Percentiles rank a stretch among this genome's conserved stretches.
phyloP scores from a whole-genome alignment of 2,329 filamentous ascomycete genomes.

The Emmonsiellopsis sp. region DNA sequence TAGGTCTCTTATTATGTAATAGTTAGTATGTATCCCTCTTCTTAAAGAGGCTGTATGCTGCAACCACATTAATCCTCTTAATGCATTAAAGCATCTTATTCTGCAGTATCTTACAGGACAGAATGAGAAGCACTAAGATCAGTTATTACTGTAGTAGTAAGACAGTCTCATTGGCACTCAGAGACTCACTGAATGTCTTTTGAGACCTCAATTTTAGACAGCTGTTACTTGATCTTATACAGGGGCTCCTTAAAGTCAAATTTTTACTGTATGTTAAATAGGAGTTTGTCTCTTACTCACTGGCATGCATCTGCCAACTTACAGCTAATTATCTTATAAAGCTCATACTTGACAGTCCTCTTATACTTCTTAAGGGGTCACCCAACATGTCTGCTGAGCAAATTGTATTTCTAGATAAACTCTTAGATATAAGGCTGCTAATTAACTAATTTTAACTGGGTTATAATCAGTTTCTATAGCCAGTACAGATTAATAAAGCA shows the following conservation, averaged over 20 bases:
- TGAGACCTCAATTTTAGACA: slow-evolving; percentile 11
- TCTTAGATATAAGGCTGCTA: slow-evolving; percentile 11
- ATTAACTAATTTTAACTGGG: slow-evolving; percentile 17
- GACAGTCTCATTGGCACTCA: slow-evolving; percentile 14
- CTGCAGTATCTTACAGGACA: slow-evolving; percentile 16
- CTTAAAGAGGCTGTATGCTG: slow-evolving; percentile 17
- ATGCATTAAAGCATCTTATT: slow-evolving; percentile 16
- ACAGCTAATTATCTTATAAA: slow-evolving; percentile 5
- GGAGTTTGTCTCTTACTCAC: slow-evolving; percentile 8
- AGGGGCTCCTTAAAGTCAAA: slow-evolving; percentile 15
- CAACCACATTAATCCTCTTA: slow-evolving; percentile 19
- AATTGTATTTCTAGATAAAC: slow-evolving; percentile 8
- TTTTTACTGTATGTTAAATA: slow-evolving; percentile 10
- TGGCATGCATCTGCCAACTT: slow-evolving; percentile 7
- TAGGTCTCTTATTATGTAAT: slow-evolving; percentile 6
- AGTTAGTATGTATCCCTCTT: slow-evolving; percentile 10
- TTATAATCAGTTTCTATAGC: slow-evolving; percentile 14
- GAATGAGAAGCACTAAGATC: slow-evolving; percentile 18
- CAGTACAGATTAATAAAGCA: slow-evolving; percentile 16
- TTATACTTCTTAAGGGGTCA: slow-evolving; percentile 4
- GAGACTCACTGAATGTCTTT: slow-evolving; percentile 11
- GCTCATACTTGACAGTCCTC: slow-evolving; percentile 5
- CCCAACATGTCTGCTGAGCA: slow-evolving; percentile 2
- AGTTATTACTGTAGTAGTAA: slow-evolving; percentile 17
- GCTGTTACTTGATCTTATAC: slow-evolving; percentile 13